Conservation (phyloP, 768 basidiomycete species). For the Mycena vitilis region DNA sequence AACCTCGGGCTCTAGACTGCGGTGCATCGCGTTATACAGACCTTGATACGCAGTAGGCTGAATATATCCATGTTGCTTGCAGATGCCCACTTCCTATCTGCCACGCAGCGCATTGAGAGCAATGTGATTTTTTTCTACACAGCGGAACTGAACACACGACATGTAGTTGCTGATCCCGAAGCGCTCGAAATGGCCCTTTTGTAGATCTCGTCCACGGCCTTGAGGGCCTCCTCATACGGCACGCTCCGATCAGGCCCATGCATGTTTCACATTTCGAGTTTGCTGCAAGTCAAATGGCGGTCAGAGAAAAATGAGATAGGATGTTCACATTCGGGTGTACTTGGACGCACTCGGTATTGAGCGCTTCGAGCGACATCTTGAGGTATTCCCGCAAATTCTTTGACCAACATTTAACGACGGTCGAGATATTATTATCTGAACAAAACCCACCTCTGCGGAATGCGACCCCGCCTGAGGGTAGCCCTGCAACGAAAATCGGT, state of each 20-base stretch:
- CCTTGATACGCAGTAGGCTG: slow-evolving; percentile 67
- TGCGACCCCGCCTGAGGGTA: slow-evolving; percentile 1
- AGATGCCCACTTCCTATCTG: slow-evolving; percentile 72
- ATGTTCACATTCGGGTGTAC: too few relatives aligned
- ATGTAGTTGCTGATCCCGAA: slow-evolving; percentile 73
- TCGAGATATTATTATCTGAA: background rate
- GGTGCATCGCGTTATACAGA: slow-evolving; percentile 55
- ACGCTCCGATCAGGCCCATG: slow-evolving; percentile 71
- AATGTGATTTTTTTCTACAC: background rate
- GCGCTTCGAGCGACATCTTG: slow-evolving; percentile 54
- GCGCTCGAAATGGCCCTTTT: slow-evolving; percentile 68
- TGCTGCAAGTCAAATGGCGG: slow-evolving; percentile 36
- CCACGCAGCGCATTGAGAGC: slow-evolving; percentile 12
- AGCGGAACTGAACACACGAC: slow-evolving; percentile 48
- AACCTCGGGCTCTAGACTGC: slow-evolving; percentile 55
- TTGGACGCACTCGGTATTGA: slow-evolving; percentile 56
- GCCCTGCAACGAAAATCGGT: background rate
- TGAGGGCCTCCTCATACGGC: slow-evolving; percentile 66
- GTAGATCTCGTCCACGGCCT: slow-evolving; percentile 64
- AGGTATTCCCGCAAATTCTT: slow-evolving; percentile 60
- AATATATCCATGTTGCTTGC: slow-evolving; percentile 63
- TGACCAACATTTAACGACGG: background rate
- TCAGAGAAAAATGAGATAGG: too few relatives aligned
- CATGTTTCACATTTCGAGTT: slow-evolving; percentile 64
- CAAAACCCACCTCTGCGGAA: background rate